Evolutionary conservation across 176 grass and related monocot species (phyloP).

Genomic region (Juncus effusus): DNA sequence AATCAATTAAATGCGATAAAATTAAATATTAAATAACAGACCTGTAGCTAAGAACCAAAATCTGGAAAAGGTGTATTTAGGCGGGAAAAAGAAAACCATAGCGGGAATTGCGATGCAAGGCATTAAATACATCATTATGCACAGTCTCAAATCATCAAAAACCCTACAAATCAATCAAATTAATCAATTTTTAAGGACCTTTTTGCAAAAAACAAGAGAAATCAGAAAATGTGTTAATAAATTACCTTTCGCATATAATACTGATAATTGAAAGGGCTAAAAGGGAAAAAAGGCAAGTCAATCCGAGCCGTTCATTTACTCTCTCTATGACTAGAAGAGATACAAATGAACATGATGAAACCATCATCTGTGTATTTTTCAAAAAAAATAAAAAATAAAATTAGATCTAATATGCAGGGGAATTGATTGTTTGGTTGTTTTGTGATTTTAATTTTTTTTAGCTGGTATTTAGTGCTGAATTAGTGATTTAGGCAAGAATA

Average conservation of each 20-base stretch:
- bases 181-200: slow-evolving; percentile 33
- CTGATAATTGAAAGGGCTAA: slow-evolving; percentile 61
- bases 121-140: slow-evolving; percentile 67
- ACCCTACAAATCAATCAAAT: slow-evolving; percentile 51
- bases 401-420: neutral
- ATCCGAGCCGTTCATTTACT: slow-evolving; percentile 64
- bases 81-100: slow-evolving; percentile 78
- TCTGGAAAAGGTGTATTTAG: slow-evolving; percentile 94
- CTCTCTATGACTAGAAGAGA: slow-evolving; percentile 93
- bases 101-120: slow-evolving; percentile 82
- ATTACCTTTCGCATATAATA: slow-evolving; percentile 85
- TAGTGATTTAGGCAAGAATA: too few species aligned
- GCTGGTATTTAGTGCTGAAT: too few species aligned
- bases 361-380: slow-evolving; percentile 70
- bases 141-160: slow-evolving; percentile 93
- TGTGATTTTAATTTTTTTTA: too few species aligned
- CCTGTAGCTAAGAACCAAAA: slow-evolving; percentile 97
- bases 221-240: neutral
- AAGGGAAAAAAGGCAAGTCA: slow-evolving; percentile 75
- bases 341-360: slow-evolving; percentile 79
- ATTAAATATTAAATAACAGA: slow-evolving; percentile 32
- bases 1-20: neutral
- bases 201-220: slow-evolving; percentile 4
- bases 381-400: slow-evolving; percentile 31
- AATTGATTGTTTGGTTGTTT: too few species aligned